Percentiles rank a stretch among this genome's conserved stretches.
phyloP scores from a whole-genome alignment of 2,329 filamentous ascomycete genomes.

The Grosmannia huntii region DNA sequence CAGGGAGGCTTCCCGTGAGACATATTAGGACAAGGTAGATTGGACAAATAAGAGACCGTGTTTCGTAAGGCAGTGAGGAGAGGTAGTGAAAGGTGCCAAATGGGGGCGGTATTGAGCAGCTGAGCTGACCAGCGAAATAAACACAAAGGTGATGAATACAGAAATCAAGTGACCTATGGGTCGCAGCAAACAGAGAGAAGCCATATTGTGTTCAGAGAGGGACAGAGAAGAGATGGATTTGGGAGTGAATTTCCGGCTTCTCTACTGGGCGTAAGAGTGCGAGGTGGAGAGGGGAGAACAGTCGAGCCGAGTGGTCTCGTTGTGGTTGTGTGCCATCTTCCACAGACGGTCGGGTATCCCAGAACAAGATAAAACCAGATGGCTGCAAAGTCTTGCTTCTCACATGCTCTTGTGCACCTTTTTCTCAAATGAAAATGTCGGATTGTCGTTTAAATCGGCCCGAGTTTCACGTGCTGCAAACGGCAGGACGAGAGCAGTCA shows the following conservation, averaged over 20 bases:
- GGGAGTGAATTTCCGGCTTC: neutral
- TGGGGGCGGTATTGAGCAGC: neutral
- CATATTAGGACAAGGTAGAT: neutral
- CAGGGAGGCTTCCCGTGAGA: neutral
- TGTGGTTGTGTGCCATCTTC: neutral
- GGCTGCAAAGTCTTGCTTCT: neutral
- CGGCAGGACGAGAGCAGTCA: neutral
- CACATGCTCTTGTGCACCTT: neutral
- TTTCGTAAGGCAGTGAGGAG: neutral
- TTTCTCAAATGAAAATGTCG: neutral
- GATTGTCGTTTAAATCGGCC: neutral
- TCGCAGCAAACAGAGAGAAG: neutral
- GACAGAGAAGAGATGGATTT: too few species aligned
- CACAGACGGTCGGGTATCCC: neutral
- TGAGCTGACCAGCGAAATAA: neutral
- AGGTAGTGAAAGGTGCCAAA: neutral
- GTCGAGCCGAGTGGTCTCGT: neutral
- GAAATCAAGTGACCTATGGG: neutral
- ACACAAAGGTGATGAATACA: neutral
- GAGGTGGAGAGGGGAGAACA: neutral
- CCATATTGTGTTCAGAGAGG: too few species aligned
- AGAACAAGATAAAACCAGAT: neutral
- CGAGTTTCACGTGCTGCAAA: neutral
- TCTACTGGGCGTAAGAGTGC: neutral
- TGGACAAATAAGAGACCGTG: neutral